phyloP scores from a whole-genome alignment of 208 protist genomes.

The Lotmaria passim region DNA sequence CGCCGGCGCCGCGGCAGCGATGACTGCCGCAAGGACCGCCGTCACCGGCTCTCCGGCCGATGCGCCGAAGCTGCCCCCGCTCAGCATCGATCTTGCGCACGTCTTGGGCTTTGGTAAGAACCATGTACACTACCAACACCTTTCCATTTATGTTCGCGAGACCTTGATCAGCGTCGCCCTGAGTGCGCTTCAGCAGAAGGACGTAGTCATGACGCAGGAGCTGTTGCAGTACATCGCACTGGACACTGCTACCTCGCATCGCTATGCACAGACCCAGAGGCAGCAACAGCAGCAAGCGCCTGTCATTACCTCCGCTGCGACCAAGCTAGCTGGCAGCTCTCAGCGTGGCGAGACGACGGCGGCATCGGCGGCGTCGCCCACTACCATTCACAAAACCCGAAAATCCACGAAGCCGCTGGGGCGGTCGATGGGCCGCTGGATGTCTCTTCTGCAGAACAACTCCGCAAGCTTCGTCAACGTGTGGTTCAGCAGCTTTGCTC shows the following conservation, averaged over 20 bases:
- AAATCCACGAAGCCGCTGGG: background rate
- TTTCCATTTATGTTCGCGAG: conserved; percentile 24
- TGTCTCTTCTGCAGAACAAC: conserved; percentile 10
- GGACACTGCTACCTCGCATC: conserved; percentile 30
- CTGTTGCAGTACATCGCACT: conserved; percentile 35
- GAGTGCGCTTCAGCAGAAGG: conserved; percentile 32
- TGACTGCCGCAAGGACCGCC: background rate
- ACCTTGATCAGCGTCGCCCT: conserved; percentile 27
- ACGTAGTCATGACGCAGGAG: conserved; percentile 27
- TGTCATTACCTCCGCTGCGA: background rate
- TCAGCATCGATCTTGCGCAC: conserved; percentile 21
- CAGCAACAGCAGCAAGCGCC: background rate
- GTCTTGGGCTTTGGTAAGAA: conserved; percentile 29
- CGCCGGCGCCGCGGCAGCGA: background rate
- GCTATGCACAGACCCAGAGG: conserved; percentile 13
- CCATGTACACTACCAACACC: conserved; percentile 18
- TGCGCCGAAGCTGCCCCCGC: background rate
- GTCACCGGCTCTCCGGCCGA: background rate
- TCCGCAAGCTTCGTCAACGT: conserved; percentile 34
- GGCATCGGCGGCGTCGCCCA: background rate
- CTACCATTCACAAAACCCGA: conserved; percentile 10
- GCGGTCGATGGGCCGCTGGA: conserved; percentile 1
- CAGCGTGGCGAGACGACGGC: background rate
- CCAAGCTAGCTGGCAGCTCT: background rate
- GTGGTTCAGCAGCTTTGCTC: conserved; percentile 51